Conservation (phyloP, 257 asterid species). For the Parsonsia alboflavescens region DNA sequence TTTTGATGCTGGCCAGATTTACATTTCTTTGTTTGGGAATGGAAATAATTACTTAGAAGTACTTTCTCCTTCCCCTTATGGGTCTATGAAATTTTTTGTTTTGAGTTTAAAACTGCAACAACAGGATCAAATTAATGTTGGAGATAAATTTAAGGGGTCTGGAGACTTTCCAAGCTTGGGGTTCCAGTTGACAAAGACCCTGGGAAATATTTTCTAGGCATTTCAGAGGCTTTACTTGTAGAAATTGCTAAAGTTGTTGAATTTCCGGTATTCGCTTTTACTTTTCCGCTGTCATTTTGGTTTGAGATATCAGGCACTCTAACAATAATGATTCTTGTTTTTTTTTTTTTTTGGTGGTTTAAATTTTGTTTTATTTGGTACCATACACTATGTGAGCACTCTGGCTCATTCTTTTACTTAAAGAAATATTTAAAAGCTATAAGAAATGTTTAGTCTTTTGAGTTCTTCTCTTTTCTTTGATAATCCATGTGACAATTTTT, state of each 20-base stretch:
- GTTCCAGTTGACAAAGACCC: constrained; percentile 72
- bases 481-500: too few species aligned
- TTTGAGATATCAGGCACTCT: neutral
- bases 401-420: neutral
- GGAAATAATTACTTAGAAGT: too few species aligned
- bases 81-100: too few species aligned
- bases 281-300: neutral
- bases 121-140: constrained; percentile 27
- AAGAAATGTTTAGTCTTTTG: too few species aligned
- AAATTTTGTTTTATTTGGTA: neutral
- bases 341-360: too few species aligned
- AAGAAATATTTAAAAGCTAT: neutral
- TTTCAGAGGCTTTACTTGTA: constrained; percentile 60
- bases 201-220: constrained; percentile 75
- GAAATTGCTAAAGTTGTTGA: constrained; percentile 84
- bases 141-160: constrained; percentile 45
- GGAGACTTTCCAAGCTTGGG: constrained; percentile 76
- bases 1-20: too few species aligned
- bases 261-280: constrained; percentile 54
- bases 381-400: neutral
- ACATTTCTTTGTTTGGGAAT: too few species aligned
- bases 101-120: constrained; percentile 50
- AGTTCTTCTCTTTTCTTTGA: neutral
- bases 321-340: neutral
- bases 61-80: too few species aligned